Evolutionary conservation across 140 eudicot genomes (phyloP).

Genomic region (Stevia rebaudiana): DNA sequence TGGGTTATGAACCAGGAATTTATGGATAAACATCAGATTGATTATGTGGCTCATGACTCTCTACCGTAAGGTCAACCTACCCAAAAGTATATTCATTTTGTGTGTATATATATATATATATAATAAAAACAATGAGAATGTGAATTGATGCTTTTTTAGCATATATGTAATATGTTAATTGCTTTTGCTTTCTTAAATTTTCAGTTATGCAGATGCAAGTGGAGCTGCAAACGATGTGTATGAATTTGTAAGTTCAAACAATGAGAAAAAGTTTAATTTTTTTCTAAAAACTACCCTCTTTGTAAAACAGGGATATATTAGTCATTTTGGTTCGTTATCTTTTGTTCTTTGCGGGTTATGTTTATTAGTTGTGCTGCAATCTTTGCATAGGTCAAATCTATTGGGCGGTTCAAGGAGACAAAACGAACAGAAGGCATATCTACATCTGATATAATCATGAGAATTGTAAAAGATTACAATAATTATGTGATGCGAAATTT

Average conservation of each 20-base stretch:
- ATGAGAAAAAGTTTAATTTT: background rate
- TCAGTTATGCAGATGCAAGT: conserved; percentile 96
- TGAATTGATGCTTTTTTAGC: background rate
- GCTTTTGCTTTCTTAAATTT: conserved; percentile 24
- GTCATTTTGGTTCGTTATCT: background rate
- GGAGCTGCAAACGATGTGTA: conserved; percentile 94
- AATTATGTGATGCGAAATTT: conserved; percentile 92
- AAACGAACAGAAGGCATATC: conserved; percentile 97
- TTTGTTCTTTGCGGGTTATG: background rate
- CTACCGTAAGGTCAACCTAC: conserved; percentile 79
- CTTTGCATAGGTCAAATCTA: conserved; percentile 60
- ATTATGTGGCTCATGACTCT: conserved; percentile 82
- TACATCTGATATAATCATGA: conserved; percentile 92
- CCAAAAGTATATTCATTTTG: conserved; percentile 21
- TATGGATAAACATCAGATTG: conserved; percentile 71
- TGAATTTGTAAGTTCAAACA: conserved; percentile 72
- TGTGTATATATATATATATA: too few relatives aligned
- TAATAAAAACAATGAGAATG: background rate
- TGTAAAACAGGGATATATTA: background rate
- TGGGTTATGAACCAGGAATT: conserved; percentile 92
- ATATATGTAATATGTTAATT: conserved; percentile 28
- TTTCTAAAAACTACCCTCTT: background rate
- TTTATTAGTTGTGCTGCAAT: background rate
- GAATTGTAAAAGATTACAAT: conserved; percentile 94
- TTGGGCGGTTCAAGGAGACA: conserved; percentile 87